These are phyloP conservation scores for Aspergillus luchuensis DNA, from an alignment of 2,329 filamentous ascomycete species.

Conservation along the genomic window DNA sequence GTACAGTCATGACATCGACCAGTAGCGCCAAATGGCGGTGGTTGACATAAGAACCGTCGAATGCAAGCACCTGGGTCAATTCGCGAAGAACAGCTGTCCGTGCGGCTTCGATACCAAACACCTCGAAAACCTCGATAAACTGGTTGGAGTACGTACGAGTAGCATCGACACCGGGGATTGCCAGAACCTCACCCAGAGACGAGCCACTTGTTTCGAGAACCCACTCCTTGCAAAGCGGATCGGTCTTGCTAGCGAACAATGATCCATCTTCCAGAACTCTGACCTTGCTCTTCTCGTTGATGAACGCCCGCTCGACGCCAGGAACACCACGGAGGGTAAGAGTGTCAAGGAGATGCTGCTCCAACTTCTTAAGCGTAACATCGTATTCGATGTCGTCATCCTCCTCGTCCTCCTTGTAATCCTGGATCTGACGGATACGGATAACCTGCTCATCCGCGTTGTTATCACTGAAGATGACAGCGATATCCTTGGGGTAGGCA, in stretches of 20 bases:
- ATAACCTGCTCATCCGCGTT: slow-evolving; percentile 95
- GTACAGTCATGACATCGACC: slow-evolving; percentile 96
- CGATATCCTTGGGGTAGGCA: slow-evolving; percentile 79
- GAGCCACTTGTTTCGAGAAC: slow-evolving; percentile 94
- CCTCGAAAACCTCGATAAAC: slow-evolving; percentile 89
- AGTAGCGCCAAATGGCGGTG: slow-evolving; percentile 94
- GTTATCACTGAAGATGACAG: slow-evolving; percentile 96
- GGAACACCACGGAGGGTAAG: slow-evolving; percentile 87
- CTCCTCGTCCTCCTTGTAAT: slow-evolving; percentile 72
- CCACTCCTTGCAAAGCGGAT: slow-evolving; percentile 83
- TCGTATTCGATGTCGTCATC: slow-evolving; percentile 79
- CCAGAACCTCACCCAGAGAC: slow-evolving; percentile 77
- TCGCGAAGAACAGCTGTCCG: slow-evolving; percentile 84
- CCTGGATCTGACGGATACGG: slow-evolving; percentile 78
- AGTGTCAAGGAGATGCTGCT: slow-evolving; percentile 87
- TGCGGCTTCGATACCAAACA: slow-evolving; percentile 95
- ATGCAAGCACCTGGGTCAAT: slow-evolving; percentile 88
- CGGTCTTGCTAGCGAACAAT: slow-evolving; percentile 71
- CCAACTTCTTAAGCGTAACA: slow-evolving; percentile 86
- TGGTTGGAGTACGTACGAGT: slow-evolving; percentile 90
- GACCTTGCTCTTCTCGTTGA: slow-evolving; percentile 76
- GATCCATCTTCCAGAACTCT: slow-evolving; percentile 70
- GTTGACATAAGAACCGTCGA: slow-evolving; percentile 99
- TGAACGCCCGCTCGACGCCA: slow-evolving; percentile 87
- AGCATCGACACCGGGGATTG: slow-evolving; percentile 84